Evolutionary conservation across 2,329 filamentous ascomycete species (phyloP).

Genomic region (Colletotrichum sp.): DNA sequence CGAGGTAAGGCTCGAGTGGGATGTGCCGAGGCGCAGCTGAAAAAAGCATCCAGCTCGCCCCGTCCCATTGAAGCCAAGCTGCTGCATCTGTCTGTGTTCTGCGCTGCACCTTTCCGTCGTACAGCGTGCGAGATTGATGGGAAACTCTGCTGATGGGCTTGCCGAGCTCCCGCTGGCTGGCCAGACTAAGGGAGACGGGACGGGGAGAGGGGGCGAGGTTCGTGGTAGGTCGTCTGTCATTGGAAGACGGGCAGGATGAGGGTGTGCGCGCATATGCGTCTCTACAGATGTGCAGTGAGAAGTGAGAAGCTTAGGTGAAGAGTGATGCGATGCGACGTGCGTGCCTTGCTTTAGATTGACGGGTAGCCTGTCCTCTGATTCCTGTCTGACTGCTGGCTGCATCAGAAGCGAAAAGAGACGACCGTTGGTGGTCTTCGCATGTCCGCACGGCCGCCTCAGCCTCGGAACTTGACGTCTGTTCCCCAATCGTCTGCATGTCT

Average conservation of each 20-base stretch:
- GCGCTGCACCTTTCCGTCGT: neutral
- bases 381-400: neutral
- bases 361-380: neutral
- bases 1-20: neutral
- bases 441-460: neutral
- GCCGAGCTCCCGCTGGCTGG: neutral
- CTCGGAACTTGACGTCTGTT: neutral
- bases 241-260: neutral
- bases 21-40: neutral
- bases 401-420: constrained; percentile 2
- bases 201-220: neutral
- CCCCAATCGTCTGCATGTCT: neutral
- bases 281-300: neutral
- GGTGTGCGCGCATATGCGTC: neutral
- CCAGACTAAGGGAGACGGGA: neutral
- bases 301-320: neutral
- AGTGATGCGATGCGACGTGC: neutral
- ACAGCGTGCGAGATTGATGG: neutral
- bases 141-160: constrained; percentile 4
- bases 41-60: constrained; percentile 4
- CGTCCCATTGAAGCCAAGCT: neutral
- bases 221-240: neutral
- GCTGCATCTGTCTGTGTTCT: neutral
- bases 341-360: neutral
- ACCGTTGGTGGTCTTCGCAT: neutral